phyloP scores from a whole-genome alignment of 2,329 filamentous ascomycete species.

The Nothomitra cinnamomea region DNA sequence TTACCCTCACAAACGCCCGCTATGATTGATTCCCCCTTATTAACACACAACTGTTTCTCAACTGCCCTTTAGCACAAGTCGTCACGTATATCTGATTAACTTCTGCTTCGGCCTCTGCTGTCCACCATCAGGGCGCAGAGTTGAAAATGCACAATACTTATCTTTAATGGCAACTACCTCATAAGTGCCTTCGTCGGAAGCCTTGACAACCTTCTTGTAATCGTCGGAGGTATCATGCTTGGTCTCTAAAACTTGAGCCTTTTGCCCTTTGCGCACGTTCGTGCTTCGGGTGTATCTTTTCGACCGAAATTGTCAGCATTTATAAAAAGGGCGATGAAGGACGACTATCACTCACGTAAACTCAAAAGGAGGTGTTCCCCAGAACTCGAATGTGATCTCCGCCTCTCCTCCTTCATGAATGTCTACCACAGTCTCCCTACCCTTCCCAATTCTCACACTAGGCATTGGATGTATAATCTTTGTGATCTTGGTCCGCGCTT shows the following conservation, averaged over 20 bases:
- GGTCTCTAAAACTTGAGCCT: slow-evolving; percentile 71
- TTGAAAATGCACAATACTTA: slow-evolving; percentile 76
- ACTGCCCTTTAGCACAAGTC: not conserved
- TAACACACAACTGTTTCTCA: not conserved
- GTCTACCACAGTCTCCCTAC: slow-evolving; percentile 63
- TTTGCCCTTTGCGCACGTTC: slow-evolving; percentile 64
- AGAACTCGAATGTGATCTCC: slow-evolving; percentile 88
- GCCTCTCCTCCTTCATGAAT: slow-evolving; percentile 95
- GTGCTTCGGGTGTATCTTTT: slow-evolving; percentile 45
- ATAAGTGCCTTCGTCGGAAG: slow-evolving; percentile 89
- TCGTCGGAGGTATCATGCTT: slow-evolving; percentile 74
- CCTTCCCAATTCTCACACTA: slow-evolving; percentile 76
- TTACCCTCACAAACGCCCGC: not conserved
- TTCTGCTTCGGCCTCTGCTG: slow-evolving; percentile 17
- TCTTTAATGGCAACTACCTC: slow-evolving; percentile 96
- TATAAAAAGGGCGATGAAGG: not conserved
- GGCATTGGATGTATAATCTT: slow-evolving; percentile 87
- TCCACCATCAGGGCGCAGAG: slow-evolving; percentile 30
- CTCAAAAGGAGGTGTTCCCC: slow-evolving; percentile 88
- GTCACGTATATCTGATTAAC: slow-evolving; percentile 9
- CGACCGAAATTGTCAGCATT: not conserved
- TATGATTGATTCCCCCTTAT: not conserved
- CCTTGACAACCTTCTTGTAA: slow-evolving; percentile 62
- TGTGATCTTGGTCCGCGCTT: slow-evolving; percentile 56
- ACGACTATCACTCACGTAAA: slow-evolving; percentile 45